Conservation (phyloP, 2,329 filamentous ascomycete genomes). For the Talaromyces albobiverticillius region DNA sequence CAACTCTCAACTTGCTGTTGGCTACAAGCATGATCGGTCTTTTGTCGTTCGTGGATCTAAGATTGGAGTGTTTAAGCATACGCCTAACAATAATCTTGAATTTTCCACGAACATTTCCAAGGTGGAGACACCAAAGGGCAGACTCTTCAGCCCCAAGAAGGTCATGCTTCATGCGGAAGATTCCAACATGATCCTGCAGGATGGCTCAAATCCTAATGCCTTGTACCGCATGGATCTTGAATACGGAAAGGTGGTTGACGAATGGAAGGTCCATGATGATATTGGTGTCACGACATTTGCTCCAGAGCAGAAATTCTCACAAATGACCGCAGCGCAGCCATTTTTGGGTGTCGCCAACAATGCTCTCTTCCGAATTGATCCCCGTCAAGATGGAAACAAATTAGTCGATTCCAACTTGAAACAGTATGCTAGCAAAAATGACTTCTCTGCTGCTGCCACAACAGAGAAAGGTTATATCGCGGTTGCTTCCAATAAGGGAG, state of each 20-base stretch:
- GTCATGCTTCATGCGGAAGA: slow-evolving; percentile 95
- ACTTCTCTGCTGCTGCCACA: slow-evolving; percentile 90
- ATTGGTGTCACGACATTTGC: slow-evolving; percentile 90
- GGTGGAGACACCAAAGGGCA: slow-evolving; percentile 82
- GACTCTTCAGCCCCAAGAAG: slow-evolving; percentile 89
- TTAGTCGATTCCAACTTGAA: slow-evolving; percentile 90
- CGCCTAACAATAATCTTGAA: slow-evolving; percentile 83
- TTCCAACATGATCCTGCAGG: slow-evolving; percentile 84
- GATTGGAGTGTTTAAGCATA: slow-evolving; percentile 98
- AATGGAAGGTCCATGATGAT: slow-evolving; percentile 97
- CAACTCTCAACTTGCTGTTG: slow-evolving; percentile 92
- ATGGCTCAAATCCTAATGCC: slow-evolving; percentile 77
- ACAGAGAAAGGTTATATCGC: slow-evolving; percentile 97
- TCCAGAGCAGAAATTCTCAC: slow-evolving; percentile 90
- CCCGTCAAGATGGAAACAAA: slow-evolving; percentile 84
- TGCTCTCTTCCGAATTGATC: slow-evolving; percentile 89
- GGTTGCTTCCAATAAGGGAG: slow-evolving; percentile 95
- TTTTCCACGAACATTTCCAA: slow-evolving; percentile 98
- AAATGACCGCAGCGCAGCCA: slow-evolving; percentile 93
- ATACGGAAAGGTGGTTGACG: slow-evolving; percentile 95
- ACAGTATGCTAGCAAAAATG: slow-evolving; percentile 95
- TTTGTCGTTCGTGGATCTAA: slow-evolving; percentile 97
- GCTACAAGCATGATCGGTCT: slow-evolving; percentile 94
- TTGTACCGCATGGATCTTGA: slow-evolving; percentile 97
- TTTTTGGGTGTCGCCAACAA: slow-evolving; percentile 93